A percentile compares a stretch with the other conserved stretches of the same genome.
Conservation (phyloP, 306 rosid genomes). For the Hippophae gyantsensis region DNA sequence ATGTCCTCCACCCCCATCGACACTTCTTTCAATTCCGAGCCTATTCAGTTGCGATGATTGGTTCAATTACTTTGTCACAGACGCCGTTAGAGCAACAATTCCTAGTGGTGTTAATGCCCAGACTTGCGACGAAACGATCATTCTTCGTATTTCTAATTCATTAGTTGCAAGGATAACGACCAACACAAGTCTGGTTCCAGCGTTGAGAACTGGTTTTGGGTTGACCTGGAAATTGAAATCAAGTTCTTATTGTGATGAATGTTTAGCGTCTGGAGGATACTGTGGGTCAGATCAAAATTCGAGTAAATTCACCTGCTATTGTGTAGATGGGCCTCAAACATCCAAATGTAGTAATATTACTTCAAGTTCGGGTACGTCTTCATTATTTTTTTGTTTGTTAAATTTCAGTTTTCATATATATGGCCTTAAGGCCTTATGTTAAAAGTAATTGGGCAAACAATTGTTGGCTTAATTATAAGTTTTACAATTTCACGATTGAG, state of each 20-base stretch:
- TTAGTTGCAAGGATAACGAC: background rate
- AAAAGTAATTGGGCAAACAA: no score
- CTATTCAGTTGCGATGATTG: no score
- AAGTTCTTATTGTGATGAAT: background rate
- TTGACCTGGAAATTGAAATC: slow-evolving; percentile 1
- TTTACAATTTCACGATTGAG: no score
- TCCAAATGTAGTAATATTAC: background rate
- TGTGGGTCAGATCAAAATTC: slow-evolving; percentile 2
- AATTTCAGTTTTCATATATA: no score
- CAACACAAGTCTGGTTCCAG: background rate
- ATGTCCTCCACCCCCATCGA: background rate
- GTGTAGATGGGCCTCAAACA: background rate
- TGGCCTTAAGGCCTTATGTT: no score
- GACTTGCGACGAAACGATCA: background rate
- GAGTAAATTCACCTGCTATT: background rate
- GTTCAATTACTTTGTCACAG: no score
- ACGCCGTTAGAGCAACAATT: no score
- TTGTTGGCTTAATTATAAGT: no score
- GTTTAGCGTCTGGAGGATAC: background rate
- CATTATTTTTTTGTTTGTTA: no score
- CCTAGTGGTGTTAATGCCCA: no score
- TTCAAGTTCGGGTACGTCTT: no score
- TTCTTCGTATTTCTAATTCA: background rate
- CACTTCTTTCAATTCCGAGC: background rate
- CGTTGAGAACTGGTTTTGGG: background rate